Percentiles rank a stretch among this genome's conserved stretches.
Evolutionary conservation across 441 rosid genomes (phyloP).

Genomic region (Gossypium schwendimanii): DNA sequence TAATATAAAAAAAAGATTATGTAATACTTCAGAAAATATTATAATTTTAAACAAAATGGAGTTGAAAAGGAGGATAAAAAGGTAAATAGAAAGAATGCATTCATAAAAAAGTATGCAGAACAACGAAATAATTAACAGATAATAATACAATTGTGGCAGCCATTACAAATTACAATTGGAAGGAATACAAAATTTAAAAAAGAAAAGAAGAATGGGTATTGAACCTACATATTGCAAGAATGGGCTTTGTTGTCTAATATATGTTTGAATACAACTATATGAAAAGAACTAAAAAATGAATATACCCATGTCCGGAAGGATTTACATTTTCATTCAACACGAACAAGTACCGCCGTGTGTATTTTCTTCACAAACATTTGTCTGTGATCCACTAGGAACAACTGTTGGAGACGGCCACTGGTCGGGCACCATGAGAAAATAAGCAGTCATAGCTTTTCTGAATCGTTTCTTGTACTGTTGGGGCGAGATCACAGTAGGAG

Average conservation of each 20-base stretch:
- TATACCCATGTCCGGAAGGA: not conserved
- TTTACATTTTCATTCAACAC: constrained; percentile 14
- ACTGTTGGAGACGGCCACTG: constrained; percentile 60
- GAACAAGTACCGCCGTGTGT: constrained; percentile 12
- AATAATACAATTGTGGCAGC: not conserved
- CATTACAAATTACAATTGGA: constrained; percentile 1
- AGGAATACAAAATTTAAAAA: not conserved
- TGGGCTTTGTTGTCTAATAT: not conserved
- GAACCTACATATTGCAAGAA: constrained; percentile 15
- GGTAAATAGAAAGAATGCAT: not conserved
- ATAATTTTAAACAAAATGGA: no score
- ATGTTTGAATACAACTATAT: no score
- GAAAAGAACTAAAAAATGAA: not conserved
- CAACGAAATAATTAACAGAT: not conserved
- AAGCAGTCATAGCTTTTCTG: constrained; percentile 70
- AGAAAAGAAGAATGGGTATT: not conserved
- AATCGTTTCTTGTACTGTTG: constrained; percentile 67
- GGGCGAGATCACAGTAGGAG: constrained; percentile 71
- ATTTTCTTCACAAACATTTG: constrained; percentile 42
- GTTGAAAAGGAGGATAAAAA: not conserved
- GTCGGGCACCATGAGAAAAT: constrained; percentile 74
- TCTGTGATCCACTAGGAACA: constrained; percentile 35
- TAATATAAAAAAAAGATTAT: no score
- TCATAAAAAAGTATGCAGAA: not conserved
- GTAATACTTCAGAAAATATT: no score